Percentiles rank a stretch among this genome's conserved stretches.
Conservation (phyloP, 2,329 filamentous ascomycete species). For the Macrophomina pseudophaseolina region DNA sequence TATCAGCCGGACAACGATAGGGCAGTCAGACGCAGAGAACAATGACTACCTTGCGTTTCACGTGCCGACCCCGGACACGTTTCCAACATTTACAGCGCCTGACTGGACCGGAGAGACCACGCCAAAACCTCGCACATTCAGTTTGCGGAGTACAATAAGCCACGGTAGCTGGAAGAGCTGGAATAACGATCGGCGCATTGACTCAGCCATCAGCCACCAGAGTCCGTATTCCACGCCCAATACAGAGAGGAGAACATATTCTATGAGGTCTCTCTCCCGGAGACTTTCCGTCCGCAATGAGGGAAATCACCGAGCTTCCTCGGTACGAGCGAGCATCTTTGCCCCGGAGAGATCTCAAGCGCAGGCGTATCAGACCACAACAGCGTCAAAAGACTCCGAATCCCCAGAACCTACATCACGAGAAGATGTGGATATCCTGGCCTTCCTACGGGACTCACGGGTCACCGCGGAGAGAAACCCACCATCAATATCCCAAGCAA, state of each 20-base stretch:
- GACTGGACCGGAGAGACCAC: conserved; percentile 6
- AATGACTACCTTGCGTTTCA: background rate
- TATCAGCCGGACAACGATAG: background rate
- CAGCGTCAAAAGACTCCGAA: background rate
- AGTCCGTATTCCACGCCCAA: background rate
- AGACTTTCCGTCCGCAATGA: background rate
- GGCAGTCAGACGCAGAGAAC: background rate
- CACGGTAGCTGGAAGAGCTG: conserved; percentile 10
- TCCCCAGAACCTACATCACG: background rate
- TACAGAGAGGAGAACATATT: background rate
- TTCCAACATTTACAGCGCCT: background rate
- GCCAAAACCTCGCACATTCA: background rate
- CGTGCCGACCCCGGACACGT: background rate
- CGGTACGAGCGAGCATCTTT: background rate
- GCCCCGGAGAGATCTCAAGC: background rate
- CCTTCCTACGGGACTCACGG: background rate
- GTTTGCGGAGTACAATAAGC: conserved; percentile 8
- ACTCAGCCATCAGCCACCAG: conserved; percentile 3
- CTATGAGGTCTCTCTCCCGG: background rate
- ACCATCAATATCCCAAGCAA: background rate
- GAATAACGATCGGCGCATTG: conserved; percentile 4
- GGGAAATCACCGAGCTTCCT: background rate
- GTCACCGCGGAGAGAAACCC: background rate
- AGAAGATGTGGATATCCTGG: background rate
- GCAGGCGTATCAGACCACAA: background rate